Base-by-base conservation (phyloP, 306 rosid species). In the Canavalia gladiata region DNA sequence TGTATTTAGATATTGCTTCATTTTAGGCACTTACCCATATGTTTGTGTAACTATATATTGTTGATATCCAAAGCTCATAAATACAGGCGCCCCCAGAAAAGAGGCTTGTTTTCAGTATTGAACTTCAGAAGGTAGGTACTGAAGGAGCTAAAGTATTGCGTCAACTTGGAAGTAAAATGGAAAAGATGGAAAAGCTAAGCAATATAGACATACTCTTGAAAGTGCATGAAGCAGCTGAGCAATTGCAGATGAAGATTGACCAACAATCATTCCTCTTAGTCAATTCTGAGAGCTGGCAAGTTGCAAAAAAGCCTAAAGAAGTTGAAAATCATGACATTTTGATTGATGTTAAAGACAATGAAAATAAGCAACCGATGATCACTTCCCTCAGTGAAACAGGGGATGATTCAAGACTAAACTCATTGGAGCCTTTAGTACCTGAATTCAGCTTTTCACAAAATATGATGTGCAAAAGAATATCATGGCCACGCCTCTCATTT, bases 71-170 rank as follows among this genome's bases (percentile, higher is more conserved):
- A 70, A 49, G 49, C 50, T 46, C 75, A 31, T 12, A 6, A 33
- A 47, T 9, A 59, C 67, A 89, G 95, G 95, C 95, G 45, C 83
- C 92, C 0, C 78, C 87, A 39, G 95, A 91, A 65, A 89, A 91
- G 85, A 80, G 95, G 82, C 58, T 71, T 39, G 88, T 87, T 33
- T 91, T 91, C 71, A 69, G 78, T 5, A 11, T 11, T 8, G 92
- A 89, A 77, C 92, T 91, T 49, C 90, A 84, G 33, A 86, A 76
- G 72, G 95, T 91, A 77, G 91, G 95, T 29, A 78, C 68, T 0
- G 95, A 82, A 72, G 90, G 95, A 80, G 92, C 95, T 10, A 87
- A 87, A 84, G 84, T 89, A 13, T 77, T 91, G 71, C 87, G 81
- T 45, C 87, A 84, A 33, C 83, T 91, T 11, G 95, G 91, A 82